Evolutionary conservation across 2,329 filamentous ascomycete species (phyloP), one percentile per base, ranked within the genome.

Genomic region (Diaporthe batatas): DNA sequence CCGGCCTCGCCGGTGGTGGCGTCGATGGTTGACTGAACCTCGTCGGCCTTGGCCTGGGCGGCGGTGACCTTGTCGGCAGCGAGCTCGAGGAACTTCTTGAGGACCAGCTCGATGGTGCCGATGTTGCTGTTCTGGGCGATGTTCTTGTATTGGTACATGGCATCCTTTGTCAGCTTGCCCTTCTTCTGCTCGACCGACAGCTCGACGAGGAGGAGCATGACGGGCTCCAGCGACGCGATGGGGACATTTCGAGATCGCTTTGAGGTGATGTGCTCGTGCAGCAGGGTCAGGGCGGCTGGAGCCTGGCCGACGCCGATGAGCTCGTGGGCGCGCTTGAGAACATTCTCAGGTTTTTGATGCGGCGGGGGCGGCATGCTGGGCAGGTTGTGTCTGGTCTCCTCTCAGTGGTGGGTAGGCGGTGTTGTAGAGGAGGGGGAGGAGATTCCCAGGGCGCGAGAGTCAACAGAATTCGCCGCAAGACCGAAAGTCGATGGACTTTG

Each of bases 121-220:
- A 99, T 95, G 82, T 98, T 98, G 79, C 96, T 98, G 87, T 99
- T 99, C 84, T 99, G 96, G 71, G 95, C 96, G 78, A 98, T 98
- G 84, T 99, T 99, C 90, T 99, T 99, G 90, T 99, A 99, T 84
- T 98, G 96, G 84, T 98, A 99, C 64, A 99, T 90, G 75, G 96
- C 96, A 86, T 99, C 96, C 89, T 99, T 99, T 84, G 96, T 96
- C 75, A 96, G 90, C 86, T 99, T 99, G 79, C 96, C 96, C 87
- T 98, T 99, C 86, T 96, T 95, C 80, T 98, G 91, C 81, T 98
- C 96, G 80, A 99, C 96, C 78, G 94, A 98, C 74, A 98, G 91
- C 85, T 98, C 95, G 80, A 99, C 96, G 81, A 99, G 92, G 78
- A 98, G 92, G 84, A 98, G 89, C 95, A 99, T 98, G 77, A 99